These are phyloP conservation scores for Eimeria falciformis DNA, from an alignment of 169 alveolate species.

Conservation along the genomic window DNA sequence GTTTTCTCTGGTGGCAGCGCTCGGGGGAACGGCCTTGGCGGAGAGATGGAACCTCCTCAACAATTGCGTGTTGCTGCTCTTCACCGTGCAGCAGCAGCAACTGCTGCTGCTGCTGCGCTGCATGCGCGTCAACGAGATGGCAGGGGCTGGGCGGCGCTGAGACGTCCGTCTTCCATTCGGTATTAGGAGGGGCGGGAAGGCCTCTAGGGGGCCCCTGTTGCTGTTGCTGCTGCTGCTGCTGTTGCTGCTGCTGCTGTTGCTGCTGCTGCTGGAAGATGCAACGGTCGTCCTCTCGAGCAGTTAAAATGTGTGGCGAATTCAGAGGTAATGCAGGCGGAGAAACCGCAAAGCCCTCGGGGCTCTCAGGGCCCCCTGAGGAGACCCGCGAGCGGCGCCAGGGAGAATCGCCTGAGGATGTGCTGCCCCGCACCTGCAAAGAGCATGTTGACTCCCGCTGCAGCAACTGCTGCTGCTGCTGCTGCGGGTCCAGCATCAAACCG, in stretches of 20 bases:
- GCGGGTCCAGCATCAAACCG: background rate
- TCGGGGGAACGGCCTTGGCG: conserved; percentile 5
- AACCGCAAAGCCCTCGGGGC: too few species aligned
- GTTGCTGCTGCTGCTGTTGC: background rate
- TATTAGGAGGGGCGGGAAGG: background rate
- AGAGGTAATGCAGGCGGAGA: too few species aligned
- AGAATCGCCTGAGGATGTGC: too few species aligned
- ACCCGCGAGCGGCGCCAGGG: too few species aligned
- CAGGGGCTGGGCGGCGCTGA: conserved; percentile 17
- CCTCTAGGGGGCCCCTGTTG: conserved; percentile 8
- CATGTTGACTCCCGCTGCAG: background rate
- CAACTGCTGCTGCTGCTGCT: background rate
- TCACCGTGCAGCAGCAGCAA: background rate
- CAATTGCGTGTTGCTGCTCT: background rate
- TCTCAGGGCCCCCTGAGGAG: too few species aligned
- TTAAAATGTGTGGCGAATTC: too few species aligned
- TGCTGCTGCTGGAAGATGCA: background rate
- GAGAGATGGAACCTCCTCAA: background rate
- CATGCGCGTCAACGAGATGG: conserved; percentile 2
- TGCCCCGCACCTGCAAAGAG: too few species aligned
- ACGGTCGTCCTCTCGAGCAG: too few species aligned
- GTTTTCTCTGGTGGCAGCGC: background rate
- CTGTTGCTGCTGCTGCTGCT: conserved; percentile 38
- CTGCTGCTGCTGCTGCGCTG: conserved; percentile 34
- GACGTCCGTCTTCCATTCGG: background rate